Evolutionary conservation across 495 filamentous ascomycete genomes (phyloP).

Genomic region (Hyphodiscus hymeniophilus): DNA sequence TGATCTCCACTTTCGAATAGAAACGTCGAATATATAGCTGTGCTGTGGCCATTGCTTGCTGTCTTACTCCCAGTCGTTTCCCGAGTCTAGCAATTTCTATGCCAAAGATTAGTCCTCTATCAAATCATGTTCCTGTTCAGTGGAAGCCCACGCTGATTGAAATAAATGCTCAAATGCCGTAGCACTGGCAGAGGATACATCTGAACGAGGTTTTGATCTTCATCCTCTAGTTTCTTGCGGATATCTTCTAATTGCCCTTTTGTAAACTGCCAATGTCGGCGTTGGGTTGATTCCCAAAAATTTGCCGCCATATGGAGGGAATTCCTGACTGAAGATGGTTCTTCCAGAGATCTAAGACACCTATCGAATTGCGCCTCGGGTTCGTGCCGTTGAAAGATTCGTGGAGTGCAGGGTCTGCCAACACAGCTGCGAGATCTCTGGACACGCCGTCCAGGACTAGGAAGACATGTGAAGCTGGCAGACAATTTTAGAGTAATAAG

Average conservation of each 20-base stretch:
- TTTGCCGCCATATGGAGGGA: slow-evolving; percentile 75
- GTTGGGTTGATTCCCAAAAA: slow-evolving; percentile 93
- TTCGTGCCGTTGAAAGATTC: too few species aligned
- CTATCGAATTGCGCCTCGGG: too few species aligned
- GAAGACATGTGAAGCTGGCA: too few species aligned
- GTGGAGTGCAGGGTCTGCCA: too few species aligned
- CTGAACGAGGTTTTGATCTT: slow-evolving; percentile 59
- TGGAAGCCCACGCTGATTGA: slow-evolving; percentile 66
- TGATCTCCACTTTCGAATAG: slow-evolving; percentile 84
- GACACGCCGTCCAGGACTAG: too few species aligned
- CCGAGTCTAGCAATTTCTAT: slow-evolving; percentile 76
- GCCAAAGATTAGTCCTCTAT: background rate
- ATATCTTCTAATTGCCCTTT: slow-evolving; percentile 65
- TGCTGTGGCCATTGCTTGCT: slow-evolving; percentile 90
- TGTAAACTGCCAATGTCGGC: slow-evolving; percentile 82
- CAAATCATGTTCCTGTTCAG: background rate
- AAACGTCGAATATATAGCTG: slow-evolving; percentile 92
- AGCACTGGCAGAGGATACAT: slow-evolving; percentile 76
- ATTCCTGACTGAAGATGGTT: background rate
- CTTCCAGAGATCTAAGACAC: too few species aligned
- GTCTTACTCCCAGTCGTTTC: slow-evolving; percentile 68
- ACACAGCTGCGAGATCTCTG: too few species aligned
- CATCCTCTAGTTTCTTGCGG: slow-evolving; percentile 63
- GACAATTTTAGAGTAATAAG: too few species aligned
- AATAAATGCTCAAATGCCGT: slow-evolving; percentile 81